Conservation (phyloP, 805 yeast genomes). For the Suhomyces vadensis region DNA sequence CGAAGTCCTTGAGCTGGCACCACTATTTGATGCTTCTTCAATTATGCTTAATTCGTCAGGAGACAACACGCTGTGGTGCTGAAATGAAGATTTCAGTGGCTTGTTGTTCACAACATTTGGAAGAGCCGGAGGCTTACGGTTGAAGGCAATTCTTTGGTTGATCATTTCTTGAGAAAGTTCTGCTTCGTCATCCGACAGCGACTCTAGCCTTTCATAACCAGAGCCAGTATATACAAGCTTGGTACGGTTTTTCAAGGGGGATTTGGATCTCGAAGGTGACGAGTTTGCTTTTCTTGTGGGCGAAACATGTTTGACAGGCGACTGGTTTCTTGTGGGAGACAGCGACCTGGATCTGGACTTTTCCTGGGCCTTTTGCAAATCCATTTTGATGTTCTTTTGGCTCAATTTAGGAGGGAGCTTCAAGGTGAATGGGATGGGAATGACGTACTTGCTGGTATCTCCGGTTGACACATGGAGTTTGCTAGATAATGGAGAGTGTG, state of each 20-base stretch:
- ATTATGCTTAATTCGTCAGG: slow-evolving; percentile 44
- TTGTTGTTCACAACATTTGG: slow-evolving; percentile 30
- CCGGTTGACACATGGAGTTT: slow-evolving; percentile 34
- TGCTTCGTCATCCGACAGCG: slow-evolving; percentile 27
- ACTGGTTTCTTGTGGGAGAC: slow-evolving; percentile 15
- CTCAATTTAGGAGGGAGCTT: slow-evolving; percentile 43
- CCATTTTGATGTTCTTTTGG: slow-evolving; percentile 20
- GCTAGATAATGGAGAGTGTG: slow-evolving; percentile 38
- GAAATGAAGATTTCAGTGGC: slow-evolving; percentile 23
- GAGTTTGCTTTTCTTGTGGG: slow-evolving; percentile 3
- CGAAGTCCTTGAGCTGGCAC: slow-evolving; percentile 30
- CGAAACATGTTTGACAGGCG: slow-evolving; percentile 7
- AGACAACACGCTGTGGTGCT: slow-evolving; percentile 20
- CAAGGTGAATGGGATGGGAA: slow-evolving; percentile 45
- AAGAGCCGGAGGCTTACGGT: slow-evolving; percentile 20
- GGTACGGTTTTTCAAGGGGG: slow-evolving; percentile 15
- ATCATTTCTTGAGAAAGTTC: slow-evolving; percentile 8
- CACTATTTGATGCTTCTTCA: slow-evolving; percentile 36
- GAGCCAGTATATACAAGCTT: slow-evolving; percentile 36
- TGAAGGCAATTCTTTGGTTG: slow-evolving; percentile 9
- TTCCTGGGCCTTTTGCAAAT: slow-evolving; percentile 6
- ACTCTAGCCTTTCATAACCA: slow-evolving; percentile 37
- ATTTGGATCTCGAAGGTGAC: slow-evolving; percentile 17
- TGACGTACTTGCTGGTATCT: slow-evolving; percentile 29
- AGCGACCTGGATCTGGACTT: slow-evolving; percentile 11